These are phyloP conservation scores for Trichosporon inkin DNA, from an alignment of 1,284 basidiomycete species.

Conservation along the genomic window DNA sequence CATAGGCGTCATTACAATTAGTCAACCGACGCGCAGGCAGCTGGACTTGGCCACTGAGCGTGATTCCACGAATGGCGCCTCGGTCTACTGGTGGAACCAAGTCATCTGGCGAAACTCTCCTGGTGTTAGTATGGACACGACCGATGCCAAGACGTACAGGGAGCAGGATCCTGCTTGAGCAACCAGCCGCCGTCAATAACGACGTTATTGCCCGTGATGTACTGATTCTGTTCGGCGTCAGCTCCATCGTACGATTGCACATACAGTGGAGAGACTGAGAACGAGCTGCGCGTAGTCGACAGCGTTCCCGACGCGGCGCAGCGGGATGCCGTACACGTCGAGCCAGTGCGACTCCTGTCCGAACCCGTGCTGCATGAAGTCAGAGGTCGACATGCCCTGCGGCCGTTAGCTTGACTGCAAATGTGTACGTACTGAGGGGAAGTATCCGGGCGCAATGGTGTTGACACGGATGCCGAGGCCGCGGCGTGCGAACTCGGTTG, in stretches of 20 bases:
- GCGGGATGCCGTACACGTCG: conserved; percentile 37
- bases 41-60: too few species aligned
- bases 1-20: too few species aligned
- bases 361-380: conserved; percentile 22
- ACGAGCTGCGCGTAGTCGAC: conserved; percentile 44
- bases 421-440: conserved; percentile 20
- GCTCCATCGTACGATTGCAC: neutral
- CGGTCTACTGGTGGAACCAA: too few species aligned
- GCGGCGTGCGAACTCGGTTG: conserved; percentile 28
- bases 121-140: too few species aligned
- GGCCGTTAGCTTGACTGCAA: neutral
- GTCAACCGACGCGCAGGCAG: too few species aligned
- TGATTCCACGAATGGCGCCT: too few species aligned
- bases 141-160: too few species aligned
- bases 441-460: conserved; percentile 25
- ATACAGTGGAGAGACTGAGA: conserved; percentile 36
- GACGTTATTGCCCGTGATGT: conserved; percentile 25
- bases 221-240: conserved; percentile 23
- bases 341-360: conserved; percentile 26
- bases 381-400: conserved; percentile 41
- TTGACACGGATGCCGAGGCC: conserved; percentile 33
- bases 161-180: neutral
- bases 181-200: conserved; percentile 29
- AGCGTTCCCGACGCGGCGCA: conserved; percentile 41
- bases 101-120: too few species aligned